Base-by-base conservation (phyloP, 495 filamentous ascomycete species). In the Talaromyces stipitatus region DNA sequence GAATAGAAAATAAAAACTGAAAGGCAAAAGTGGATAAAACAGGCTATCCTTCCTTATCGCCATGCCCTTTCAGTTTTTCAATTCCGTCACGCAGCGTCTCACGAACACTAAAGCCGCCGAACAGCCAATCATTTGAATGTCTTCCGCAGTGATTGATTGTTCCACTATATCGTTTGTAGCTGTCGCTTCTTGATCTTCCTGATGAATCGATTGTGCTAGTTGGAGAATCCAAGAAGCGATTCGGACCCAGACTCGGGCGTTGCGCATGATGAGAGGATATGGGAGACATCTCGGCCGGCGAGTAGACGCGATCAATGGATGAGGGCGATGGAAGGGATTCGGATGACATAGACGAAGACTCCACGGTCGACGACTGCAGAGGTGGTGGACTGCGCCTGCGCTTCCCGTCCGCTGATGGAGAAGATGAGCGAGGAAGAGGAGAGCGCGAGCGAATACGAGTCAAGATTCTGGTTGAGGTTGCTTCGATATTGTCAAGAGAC, bases 101-200 rank as follows among this genome's bases (percentile, higher is more conserved):
- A 1, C 73, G 69, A 16, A 78, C 63, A 62, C 75, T 78, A 63
- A 78, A 76, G 7, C 75, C 75, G 4, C 72, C 72, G 33, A 78
- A 78, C 1, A 78, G 66, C 75, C 75, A 78, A 55, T 78, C 74
- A 52, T 78, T 78, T 1, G 74, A 74, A 63, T 78, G 74, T 4
- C 75, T 69, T n/a, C 75, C 75, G 41, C 61, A 77, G 53, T 78
- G 73, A 36, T 72, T 72, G 38, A 77, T 61, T 1, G 73, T 77
- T 12, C 68, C 68, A 48, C 61, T 70, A 57, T 72, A 75, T 57
- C 72, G 70, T 23, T 70, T 71, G 57, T 75, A 69, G 56, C 72
- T 68, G 18, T 69, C 66, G 56, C 64, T 70, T 47, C 57, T 66
- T 28, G 63, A 66, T 59, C 63, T 58, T 10, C 20, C 18, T 18